phyloP scores from a whole-genome alignment of 164 flowering plant genomes.

The Tinospora cordifolia region DNA sequence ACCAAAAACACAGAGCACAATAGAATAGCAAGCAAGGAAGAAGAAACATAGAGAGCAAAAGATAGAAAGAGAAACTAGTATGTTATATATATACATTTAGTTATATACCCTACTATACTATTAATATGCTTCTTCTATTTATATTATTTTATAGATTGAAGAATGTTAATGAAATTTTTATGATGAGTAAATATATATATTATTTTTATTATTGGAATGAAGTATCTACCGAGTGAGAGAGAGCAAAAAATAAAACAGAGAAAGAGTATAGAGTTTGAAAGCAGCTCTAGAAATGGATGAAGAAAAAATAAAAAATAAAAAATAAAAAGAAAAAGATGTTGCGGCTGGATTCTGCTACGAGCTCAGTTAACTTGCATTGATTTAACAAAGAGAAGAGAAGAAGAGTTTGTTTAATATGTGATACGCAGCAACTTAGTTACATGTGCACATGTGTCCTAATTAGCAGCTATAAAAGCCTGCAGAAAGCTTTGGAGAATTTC shows the following conservation, averaged over 20 bases:
- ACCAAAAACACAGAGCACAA: neutral
- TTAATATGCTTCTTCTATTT: too few relatives aligned
- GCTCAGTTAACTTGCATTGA: neutral
- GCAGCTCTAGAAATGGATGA: neutral
- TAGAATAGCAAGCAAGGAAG: too few relatives aligned
- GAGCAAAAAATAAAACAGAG: too few relatives aligned
- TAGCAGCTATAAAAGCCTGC: neutral
- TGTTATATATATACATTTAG: too few relatives aligned
- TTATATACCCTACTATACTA: too few relatives aligned
- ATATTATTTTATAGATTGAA: neutral
- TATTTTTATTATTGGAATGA: neutral
- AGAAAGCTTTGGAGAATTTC: neutral
- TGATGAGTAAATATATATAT: neutral
- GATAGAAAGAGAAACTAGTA: constrained; percentile 7
- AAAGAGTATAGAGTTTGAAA: neutral
- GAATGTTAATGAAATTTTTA: neutral
- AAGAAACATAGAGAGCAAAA: neutral
- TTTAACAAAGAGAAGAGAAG: neutral
- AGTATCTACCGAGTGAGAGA: neutral
- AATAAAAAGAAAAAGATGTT: neutral
- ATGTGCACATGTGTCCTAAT: neutral
- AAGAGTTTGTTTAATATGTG: too few relatives aligned
- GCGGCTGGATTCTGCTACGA: neutral
- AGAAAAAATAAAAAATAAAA: neutral
- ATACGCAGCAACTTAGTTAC: too few relatives aligned